Base-by-base conservation (phyloP, 768 basidiomycete genomes). In the Porpolomopsis calyptriformis region DNA sequence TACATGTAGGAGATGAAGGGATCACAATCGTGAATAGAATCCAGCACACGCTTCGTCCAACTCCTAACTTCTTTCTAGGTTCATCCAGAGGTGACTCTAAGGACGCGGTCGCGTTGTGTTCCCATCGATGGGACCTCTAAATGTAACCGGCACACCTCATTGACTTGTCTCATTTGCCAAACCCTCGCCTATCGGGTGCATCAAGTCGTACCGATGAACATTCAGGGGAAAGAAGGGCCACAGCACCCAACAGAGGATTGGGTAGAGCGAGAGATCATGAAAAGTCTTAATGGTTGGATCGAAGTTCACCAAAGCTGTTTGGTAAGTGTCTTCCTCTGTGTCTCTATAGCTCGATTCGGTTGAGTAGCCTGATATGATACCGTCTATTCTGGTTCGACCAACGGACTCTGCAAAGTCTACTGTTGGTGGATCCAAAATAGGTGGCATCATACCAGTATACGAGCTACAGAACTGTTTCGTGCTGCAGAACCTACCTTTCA, bases 221-320 rank as follows among this genome's bases (percentile, higher is more conserved):
- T 77, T 5, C 79, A 82, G 49, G 68, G 69, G 11, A 72, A 72
- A 40, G 80, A 81, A 45, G 78, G 81, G 6, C 75, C 78, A 2
- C 62, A 86, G 12, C 63, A 85, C 40, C 83, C 85, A 12, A 76
- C 76, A 1, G 77, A 81, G 43, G 82, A 85, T 37, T 87, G 83
- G 82, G 78, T 77, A 4, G 85, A 88, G 63, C 72, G 75, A 41
- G 82, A 85, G 56, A 65, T 77, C 42, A 67, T 88, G 62, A 77
- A 76, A 61, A 82, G 79, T 52, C 61, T 68, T 26, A 76, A 58
- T 44, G 86, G 85, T 9, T 86, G 82, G 83, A 72, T 89, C 49
- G 79, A 87, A 54, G 73, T 87, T 16, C 70, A 80, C 55, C 71
- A 70, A 44, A 67, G 70, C 43, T 81, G 78, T 55, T 57, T 85